Evolutionary conservation across 2,329 filamentous ascomycete species (phyloP).

Genomic region (Fusarium falciforme): DNA sequence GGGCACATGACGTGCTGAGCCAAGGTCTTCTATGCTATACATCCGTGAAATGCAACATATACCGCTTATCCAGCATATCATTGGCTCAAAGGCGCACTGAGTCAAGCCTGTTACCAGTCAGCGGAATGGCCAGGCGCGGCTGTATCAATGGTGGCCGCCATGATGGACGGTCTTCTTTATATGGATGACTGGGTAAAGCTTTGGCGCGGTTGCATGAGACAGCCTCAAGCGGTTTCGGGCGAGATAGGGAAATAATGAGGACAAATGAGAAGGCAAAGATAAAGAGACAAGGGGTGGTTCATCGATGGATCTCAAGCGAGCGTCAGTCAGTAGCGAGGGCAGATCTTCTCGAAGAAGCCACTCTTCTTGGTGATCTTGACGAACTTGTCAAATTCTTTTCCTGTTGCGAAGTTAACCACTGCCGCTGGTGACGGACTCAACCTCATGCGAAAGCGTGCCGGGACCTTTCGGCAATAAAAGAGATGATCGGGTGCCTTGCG

Average conservation of each 20-base stretch:
- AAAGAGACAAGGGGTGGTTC: not conserved
- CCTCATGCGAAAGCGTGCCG: constrained; percentile 4
- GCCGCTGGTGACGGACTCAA: constrained; percentile 3
- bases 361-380: constrained; percentile 14
- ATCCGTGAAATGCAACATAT: too few relatives aligned
- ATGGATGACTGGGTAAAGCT: not conserved
- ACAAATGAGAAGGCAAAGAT: not conserved
- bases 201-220: too few relatives aligned
- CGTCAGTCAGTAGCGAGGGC: constrained; percentile 10
- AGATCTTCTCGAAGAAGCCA: constrained; percentile 21
- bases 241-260: too few relatives aligned
- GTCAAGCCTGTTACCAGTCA: constrained; percentile 14
- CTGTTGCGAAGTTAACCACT: constrained; percentile 9
- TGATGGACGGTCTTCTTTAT: not conserved
- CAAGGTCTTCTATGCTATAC: too few relatives aligned
- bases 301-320: not conserved
- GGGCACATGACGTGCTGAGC: not conserved
- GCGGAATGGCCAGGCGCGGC: not conserved
- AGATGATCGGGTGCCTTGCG: too few relatives aligned
- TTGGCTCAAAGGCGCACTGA: constrained; percentile 3
- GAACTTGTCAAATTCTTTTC: constrained; percentile 26
- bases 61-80: not conserved
- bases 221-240: too few relatives aligned
- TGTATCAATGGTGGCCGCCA: not conserved
- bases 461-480: constrained; percentile 18